These are phyloP conservation scores for Spergularia azorica DNA, from an alignment of 179 eudicot genomes.

Conservation along the genomic window DNA sequence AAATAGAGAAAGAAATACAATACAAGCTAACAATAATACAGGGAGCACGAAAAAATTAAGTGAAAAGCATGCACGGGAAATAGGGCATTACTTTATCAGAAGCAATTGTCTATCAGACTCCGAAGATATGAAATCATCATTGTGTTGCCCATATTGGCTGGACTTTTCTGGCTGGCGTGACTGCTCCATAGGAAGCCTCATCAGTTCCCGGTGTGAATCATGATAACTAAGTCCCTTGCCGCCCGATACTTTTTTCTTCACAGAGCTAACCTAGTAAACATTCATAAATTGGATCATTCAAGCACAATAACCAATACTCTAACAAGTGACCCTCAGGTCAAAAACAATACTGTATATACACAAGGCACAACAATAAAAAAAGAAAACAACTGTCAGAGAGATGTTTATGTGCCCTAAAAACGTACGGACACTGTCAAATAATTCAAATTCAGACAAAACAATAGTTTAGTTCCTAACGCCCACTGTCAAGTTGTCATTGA, in stretches of 20 bases:
- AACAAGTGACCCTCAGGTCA: neutral
- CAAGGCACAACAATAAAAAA: too few species aligned
- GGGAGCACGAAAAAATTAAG: neutral
- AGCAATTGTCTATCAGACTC: slow-evolving; percentile 89
- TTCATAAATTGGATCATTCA: slow-evolving; percentile 14
- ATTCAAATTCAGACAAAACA: too few species aligned
- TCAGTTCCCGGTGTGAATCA: slow-evolving; percentile 68
- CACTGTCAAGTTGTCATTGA: too few species aligned
- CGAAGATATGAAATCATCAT: slow-evolving; percentile 78
- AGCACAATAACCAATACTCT: neutral
- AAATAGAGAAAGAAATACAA: neutral
- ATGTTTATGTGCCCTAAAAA: too few species aligned
- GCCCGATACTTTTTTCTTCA: slow-evolving; percentile 57
- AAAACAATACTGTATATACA: neutral
- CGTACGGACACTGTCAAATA: too few species aligned
- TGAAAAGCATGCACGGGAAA: neutral
- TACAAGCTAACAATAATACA: neutral
- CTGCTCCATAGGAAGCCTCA: slow-evolving; percentile 68
- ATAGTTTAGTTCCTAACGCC: too few species aligned
- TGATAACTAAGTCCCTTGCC: slow-evolving; percentile 59
- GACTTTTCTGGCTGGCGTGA: slow-evolving; percentile 53
- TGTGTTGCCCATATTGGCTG: slow-evolving; percentile 54
- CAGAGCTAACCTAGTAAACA: slow-evolving; percentile 65
- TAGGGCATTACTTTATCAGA: slow-evolving; percentile 59
- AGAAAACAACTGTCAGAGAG: too few species aligned